These are phyloP conservation scores for Tillandsia leiboldiana DNA, from an alignment of 176 grass and related monocot species.

Conservation along the genomic window DNA sequence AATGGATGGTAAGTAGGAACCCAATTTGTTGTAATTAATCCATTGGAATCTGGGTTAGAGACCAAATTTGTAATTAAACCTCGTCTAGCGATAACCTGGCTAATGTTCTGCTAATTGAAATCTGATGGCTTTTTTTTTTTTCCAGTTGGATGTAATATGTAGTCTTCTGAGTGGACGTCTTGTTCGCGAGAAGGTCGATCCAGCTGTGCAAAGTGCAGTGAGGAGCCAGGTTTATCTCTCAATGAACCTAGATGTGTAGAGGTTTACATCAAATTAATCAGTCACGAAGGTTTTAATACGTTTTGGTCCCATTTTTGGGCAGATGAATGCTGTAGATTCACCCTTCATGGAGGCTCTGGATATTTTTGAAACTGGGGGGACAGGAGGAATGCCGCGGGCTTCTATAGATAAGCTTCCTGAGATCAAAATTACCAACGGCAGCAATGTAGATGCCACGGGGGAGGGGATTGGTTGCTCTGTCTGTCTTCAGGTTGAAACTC, in stretches of 20 bases:
- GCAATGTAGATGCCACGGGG: conserved; percentile 10
- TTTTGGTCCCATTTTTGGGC: background rate
- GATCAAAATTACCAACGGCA: conserved; percentile 17
- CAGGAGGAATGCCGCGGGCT: conserved; percentile 38
- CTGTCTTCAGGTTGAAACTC: conserved; percentile 49
- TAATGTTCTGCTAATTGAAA: too few relatives aligned
- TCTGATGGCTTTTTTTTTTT: background rate
- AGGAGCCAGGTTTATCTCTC: conserved; percentile 44
- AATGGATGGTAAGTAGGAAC: too few relatives aligned
- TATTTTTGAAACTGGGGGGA: conserved; percentile 45
- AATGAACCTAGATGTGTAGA: background rate
- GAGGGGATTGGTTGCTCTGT: conserved; percentile 43
- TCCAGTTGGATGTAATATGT: conserved; percentile 43
- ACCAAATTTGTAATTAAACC: too few relatives aligned
- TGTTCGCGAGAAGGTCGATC: conserved; percentile 55
- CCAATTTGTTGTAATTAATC: too few relatives aligned
- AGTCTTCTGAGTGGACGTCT: conserved; percentile 52
- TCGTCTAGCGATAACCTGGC: too few relatives aligned
- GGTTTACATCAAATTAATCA: background rate
- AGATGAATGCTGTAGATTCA: conserved; percentile 61
- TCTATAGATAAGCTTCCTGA: conserved; percentile 46
- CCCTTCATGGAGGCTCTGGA: conserved; percentile 28
- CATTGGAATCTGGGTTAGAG: too few relatives aligned
- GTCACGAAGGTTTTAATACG: background rate
- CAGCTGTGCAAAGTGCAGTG: conserved; percentile 69